Percentiles rank a stretch among this genome's conserved stretches.
These are phyloP conservation scores for Astragalus glycyphyllos DNA, from an alignment of 306 rosid genomes.

Conservation along the genomic window DNA sequence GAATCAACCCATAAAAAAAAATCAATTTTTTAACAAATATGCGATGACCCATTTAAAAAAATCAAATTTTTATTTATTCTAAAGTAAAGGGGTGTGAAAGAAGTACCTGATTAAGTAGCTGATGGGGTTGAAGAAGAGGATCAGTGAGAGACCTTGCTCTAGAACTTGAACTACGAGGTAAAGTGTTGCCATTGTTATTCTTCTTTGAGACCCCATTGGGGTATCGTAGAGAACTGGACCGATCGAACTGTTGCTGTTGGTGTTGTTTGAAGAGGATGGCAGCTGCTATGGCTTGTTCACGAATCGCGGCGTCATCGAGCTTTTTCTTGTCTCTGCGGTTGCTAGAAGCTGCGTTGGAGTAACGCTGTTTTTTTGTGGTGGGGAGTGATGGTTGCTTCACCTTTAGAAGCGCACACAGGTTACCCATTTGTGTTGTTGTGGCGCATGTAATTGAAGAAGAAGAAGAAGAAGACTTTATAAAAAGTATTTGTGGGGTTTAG, in stretches of 20 bases:
- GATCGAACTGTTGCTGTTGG: slow-evolving; percentile 74
- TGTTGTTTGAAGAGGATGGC: slow-evolving; percentile 81
- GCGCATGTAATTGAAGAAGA: slow-evolving; percentile 47
- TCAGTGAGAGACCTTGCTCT: slow-evolving; percentile 90
- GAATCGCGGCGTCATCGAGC: slow-evolving; percentile 63
- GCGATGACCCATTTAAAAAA: background rate
- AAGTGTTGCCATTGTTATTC: slow-evolving; percentile 40
- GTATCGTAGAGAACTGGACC: slow-evolving; percentile 75
- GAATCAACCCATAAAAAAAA: slow-evolving; percentile 20
- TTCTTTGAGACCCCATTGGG: slow-evolving; percentile 68
- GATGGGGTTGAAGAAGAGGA: slow-evolving; percentile 92
- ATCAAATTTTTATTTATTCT: background rate
- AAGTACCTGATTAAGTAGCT: slow-evolving; percentile 77
- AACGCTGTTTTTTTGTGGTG: slow-evolving; percentile 65
- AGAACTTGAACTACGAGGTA: slow-evolving; percentile 89
- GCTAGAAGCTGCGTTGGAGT: slow-evolving; percentile 54
- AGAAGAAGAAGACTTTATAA: background rate
- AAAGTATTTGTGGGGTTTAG: slow-evolving; percentile 14
- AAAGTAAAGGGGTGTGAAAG: background rate
- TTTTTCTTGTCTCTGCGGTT: slow-evolving; percentile 61
- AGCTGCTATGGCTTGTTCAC: slow-evolving; percentile 87
- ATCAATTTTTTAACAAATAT: background rate
- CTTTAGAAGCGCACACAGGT: slow-evolving; percentile 70
- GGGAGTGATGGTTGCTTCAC: slow-evolving; percentile 44
- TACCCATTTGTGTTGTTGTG: slow-evolving; percentile 66